Conservation (phyloP, 2,329 filamentous ascomycete genomes). For the Sarocladium kiliense region DNA sequence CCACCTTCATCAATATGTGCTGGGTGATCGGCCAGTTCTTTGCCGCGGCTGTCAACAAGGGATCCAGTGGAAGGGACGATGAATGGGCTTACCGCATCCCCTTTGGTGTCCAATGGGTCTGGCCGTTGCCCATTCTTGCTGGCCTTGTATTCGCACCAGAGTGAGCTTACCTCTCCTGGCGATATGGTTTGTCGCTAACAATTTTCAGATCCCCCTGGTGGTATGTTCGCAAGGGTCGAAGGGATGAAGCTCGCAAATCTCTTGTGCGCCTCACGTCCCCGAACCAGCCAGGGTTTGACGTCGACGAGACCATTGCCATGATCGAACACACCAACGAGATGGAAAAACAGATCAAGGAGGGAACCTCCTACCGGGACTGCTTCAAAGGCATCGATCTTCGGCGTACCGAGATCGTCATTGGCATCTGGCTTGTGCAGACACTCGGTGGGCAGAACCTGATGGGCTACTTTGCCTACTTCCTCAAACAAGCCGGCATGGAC, state of each 20-base stretch:
- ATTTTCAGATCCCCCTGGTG: slow-evolving; percentile 44
- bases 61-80: slow-evolving; percentile 30
- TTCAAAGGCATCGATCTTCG: slow-evolving; percentile 47
- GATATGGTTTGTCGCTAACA: slow-evolving; percentile 5
- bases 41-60: slow-evolving; percentile 40
- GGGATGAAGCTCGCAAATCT: slow-evolving; percentile 33
- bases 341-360: slow-evolving; percentile 37
- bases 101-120: slow-evolving; percentile 49
- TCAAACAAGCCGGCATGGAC: slow-evolving; percentile 40
- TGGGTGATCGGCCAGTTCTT: slow-evolving; percentile 53
- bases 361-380: slow-evolving; percentile 43
- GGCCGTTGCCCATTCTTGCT: slow-evolving; percentile 41
- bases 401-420: slow-evolving; percentile 47
- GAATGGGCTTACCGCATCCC: slow-evolving; percentile 46
- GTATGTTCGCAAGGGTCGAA: slow-evolving; percentile 38
- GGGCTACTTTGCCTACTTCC: slow-evolving; percentile 43
- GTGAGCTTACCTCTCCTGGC: slow-evolving; percentile 18
- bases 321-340: slow-evolving; percentile 49
- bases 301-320: slow-evolving; percentile 45
- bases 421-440: slow-evolving; percentile 44
- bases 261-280: slow-evolving; percentile 35
- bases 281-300: slow-evolving; percentile 33
- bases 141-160: slow-evolving; percentile 43
- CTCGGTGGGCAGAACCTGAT: slow-evolving; percentile 44
- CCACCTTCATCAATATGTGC: slow-evolving; percentile 51